These are phyloP conservation scores for Pyrenula aspistea DNA, from an alignment of 495 filamentous ascomycete species.

Conservation along the genomic window DNA sequence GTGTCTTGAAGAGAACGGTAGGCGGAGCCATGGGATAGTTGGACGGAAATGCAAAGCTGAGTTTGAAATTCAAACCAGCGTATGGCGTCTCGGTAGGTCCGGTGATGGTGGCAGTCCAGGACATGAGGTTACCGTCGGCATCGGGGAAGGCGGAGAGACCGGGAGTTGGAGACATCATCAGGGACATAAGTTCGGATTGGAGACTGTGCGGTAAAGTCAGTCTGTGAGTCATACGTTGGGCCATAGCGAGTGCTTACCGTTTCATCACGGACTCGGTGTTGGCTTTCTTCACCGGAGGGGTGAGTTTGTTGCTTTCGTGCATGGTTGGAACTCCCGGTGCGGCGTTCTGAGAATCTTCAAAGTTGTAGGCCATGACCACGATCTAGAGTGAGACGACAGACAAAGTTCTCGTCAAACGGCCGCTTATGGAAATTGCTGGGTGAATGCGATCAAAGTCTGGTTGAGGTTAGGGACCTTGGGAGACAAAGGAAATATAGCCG, in stretches of 20 bases:
- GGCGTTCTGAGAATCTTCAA: slow-evolving; percentile 64
- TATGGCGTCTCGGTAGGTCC: slow-evolving; percentile 90
- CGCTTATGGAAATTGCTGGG: background rate
- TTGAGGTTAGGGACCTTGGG: background rate
- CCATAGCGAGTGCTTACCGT: slow-evolving; percentile 36
- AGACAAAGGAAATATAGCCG: background rate
- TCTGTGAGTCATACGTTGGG: background rate
- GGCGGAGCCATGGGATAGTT: slow-evolving; percentile 94
- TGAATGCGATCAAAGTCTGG: background rate
- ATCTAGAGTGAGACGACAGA: no score
- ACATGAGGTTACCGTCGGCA: slow-evolving; percentile 76
- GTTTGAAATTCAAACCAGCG: slow-evolving; percentile 79
- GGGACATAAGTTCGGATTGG: slow-evolving; percentile 92
- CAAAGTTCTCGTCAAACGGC: background rate
- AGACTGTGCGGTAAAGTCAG: slow-evolving; percentile 41
- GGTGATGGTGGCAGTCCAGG: slow-evolving; percentile 87
- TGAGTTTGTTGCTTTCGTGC: slow-evolving; percentile 46
- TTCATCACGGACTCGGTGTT: slow-evolving; percentile 70
- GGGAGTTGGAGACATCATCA: slow-evolving; percentile 89
- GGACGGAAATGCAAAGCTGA: slow-evolving; percentile 78
- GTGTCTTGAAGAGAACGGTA: slow-evolving; percentile 83
- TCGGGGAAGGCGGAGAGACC: slow-evolving; percentile 93
- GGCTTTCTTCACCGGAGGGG: slow-evolving; percentile 36
- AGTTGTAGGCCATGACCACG: slow-evolving; percentile 46
- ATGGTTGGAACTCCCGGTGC: slow-evolving; percentile 43